These are phyloP conservation scores for Phanerochaete carnosa DNA, from an alignment of 768 basidiomycete genomes.

Conservation along the genomic window DNA sequence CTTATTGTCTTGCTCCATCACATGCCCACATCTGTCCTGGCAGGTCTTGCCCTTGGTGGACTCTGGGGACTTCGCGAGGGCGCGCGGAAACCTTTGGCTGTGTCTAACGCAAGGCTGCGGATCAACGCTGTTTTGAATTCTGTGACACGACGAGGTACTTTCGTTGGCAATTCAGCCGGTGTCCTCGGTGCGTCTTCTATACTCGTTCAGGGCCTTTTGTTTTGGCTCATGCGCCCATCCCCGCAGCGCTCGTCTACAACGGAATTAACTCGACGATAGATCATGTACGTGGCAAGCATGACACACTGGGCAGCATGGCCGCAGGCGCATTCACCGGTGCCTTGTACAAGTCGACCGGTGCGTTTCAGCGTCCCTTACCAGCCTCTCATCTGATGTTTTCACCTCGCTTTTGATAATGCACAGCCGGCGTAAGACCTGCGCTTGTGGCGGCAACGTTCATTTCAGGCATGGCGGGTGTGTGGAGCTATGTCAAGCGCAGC, in stretches of 20 bases:
- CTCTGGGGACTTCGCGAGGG: slow-evolving; percentile 97
- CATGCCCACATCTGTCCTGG: slow-evolving; percentile 62
- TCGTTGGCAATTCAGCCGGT: slow-evolving; percentile 97
- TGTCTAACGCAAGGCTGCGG: slow-evolving; percentile 82
- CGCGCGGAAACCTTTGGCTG: slow-evolving; percentile 79
- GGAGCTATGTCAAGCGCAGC: slow-evolving; percentile 92
- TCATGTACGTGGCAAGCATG: slow-evolving; percentile 84
- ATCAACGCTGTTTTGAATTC: slow-evolving; percentile 97
- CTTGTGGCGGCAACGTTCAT: slow-evolving; percentile 86
- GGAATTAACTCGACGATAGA: slow-evolving; percentile 94
- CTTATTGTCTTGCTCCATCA: slow-evolving; percentile 83
- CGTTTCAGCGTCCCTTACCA: slow-evolving; percentile 34
- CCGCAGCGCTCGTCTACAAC: slow-evolving; percentile 90
- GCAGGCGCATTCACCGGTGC: slow-evolving; percentile 90
- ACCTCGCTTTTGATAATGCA: slow-evolving; percentile 21
- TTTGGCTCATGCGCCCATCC: slow-evolving; percentile 30
- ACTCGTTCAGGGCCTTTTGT: slow-evolving; percentile 32
- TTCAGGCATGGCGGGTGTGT: slow-evolving; percentile 86
- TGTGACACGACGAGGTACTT: slow-evolving; percentile 93
- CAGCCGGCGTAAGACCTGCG: slow-evolving; percentile 91
- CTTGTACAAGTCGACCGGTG: slow-evolving; percentile 93
- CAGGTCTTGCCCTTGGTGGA: slow-evolving; percentile 94
- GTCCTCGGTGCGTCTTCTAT: slow-evolving; percentile 77
- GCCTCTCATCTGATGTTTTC: slow-evolving; percentile 30
- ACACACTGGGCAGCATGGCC: slow-evolving; percentile 85